A percentile compares a stretch with the other conserved stretches of the same genome.
Evolutionary conservation across 2,329 filamentous ascomycete genomes (phyloP).

Genomic region (Diaporthe sp.): DNA sequence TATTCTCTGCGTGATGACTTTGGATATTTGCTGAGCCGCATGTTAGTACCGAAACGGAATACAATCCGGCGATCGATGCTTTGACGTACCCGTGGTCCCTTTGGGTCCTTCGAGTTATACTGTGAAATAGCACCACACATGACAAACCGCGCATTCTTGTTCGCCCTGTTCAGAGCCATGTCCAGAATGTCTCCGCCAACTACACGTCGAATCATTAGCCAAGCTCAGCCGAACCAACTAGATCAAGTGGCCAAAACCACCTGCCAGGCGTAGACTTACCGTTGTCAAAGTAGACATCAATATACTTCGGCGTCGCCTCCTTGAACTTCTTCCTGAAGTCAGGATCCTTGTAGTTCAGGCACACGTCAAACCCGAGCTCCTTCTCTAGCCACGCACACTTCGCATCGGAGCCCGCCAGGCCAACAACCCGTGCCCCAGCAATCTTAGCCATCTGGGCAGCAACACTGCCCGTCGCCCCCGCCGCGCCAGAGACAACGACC

Average conservation of each 20-base stretch:
- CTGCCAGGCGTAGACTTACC: slow-evolving; percentile 39
- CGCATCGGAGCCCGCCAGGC: slow-evolving; percentile 68
- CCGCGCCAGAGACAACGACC: slow-evolving; percentile 76
- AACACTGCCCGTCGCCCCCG: slow-evolving; percentile 76
- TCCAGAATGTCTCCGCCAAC: slow-evolving; percentile 81
- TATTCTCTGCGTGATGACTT: slow-evolving; percentile 41
- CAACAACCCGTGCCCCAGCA: slow-evolving; percentile 68
- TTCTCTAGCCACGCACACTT: slow-evolving; percentile 74
- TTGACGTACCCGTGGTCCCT: slow-evolving; percentile 33
- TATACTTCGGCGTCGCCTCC: slow-evolving; percentile 69
- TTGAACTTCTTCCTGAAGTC: slow-evolving; percentile 73
- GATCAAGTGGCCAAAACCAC: neutral
- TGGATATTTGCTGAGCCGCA: slow-evolving; percentile 38
- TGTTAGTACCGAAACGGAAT: neutral
- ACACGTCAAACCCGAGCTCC: slow-evolving; percentile 74
- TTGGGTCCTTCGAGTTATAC: slow-evolving; percentile 40
- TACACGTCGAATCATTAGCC: slow-evolving; percentile 37
- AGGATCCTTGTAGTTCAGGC: slow-evolving; percentile 77
- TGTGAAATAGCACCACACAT: slow-evolving; percentile 70
- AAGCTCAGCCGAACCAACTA: neutral
- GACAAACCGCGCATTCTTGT: slow-evolving; percentile 73
- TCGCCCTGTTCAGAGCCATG: slow-evolving; percentile 73
- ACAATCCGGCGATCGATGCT: too few species aligned
- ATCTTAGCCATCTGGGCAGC: slow-evolving; percentile 78
- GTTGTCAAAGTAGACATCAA: slow-evolving; percentile 84